phyloP scores from a whole-genome alignment of 225 moss, liverwort and hornwort species.

The Pseudoscleropodium purum region DNA sequence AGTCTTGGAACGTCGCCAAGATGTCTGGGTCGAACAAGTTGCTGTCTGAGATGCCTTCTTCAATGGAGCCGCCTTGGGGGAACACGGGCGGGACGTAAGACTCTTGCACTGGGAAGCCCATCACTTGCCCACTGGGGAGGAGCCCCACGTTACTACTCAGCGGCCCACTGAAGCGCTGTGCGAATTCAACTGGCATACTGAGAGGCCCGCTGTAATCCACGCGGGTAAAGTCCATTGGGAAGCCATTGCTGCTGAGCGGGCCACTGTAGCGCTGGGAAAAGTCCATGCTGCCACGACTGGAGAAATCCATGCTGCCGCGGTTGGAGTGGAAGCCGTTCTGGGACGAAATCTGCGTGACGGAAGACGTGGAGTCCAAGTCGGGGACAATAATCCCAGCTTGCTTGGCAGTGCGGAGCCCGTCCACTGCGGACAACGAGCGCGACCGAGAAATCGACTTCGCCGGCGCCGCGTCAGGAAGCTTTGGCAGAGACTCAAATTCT shows the following conservation, averaged over 20 bases:
- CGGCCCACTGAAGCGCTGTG: constrained; percentile 17
- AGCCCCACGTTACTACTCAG: not conserved
- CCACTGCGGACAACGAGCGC: constrained; percentile 26
- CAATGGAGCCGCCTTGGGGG: not conserved
- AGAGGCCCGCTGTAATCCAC: constrained; percentile 21
- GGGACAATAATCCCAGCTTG: not conserved
- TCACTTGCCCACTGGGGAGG: constrained; percentile 37
- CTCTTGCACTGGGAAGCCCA: constrained; percentile 35
- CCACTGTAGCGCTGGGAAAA: constrained; percentile 16
- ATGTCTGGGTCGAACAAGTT: constrained; percentile 46
- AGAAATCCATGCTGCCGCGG: constrained; percentile 29
- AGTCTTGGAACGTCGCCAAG: constrained; percentile 41
- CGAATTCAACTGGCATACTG: constrained; percentile 17
- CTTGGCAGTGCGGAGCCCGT: constrained; percentile 10
- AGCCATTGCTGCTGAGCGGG: constrained; percentile 13
- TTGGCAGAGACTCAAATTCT: not conserved
- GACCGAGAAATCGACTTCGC: constrained; percentile 12
- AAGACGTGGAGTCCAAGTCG: constrained; percentile 14
- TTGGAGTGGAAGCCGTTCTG: constrained; percentile 20
- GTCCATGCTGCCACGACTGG: constrained; percentile 17
- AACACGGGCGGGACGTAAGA: constrained; percentile 8
- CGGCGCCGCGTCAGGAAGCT: not conserved
- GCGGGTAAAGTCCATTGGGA: constrained; percentile 6
- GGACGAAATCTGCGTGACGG: constrained; percentile 20
- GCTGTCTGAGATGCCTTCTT: constrained; percentile 1